phyloP scores from a whole-genome alignment of 1,284 basidiomycete genomes.

The Anthracocystis panici-leucophaei region DNA sequence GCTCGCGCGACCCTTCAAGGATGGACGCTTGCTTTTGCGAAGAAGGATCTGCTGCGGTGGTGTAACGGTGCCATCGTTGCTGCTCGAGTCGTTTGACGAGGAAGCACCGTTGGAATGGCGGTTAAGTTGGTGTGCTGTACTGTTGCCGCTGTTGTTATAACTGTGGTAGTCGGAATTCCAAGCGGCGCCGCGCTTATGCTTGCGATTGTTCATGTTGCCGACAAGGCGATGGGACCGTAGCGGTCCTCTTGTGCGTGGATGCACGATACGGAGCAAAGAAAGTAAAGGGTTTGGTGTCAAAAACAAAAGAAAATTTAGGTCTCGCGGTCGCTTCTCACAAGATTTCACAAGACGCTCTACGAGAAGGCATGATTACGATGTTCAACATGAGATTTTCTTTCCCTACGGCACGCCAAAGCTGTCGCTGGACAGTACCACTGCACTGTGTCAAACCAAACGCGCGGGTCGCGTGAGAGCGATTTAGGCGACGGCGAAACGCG shows the following conservation, averaged over 20 bases:
- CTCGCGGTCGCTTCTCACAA: too few relatives aligned
- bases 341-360: too few relatives aligned
- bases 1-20: conserved; percentile 35
- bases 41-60: conserved; percentile 54
- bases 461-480: background rate
- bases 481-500: background rate
- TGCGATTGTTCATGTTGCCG: conserved; percentile 38
- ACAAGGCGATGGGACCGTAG: background rate
- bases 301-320: too few relatives aligned
- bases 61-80: conserved; percentile 28
- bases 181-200: conserved; percentile 27
- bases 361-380: too few relatives aligned
- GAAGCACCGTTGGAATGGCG: conserved; percentile 4
- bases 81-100: background rate
- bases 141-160: conserved; percentile 11
- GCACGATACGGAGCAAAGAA: too few relatives aligned
- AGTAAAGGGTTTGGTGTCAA: too few relatives aligned
- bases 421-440: too few relatives aligned
- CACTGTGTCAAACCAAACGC: too few relatives aligned
- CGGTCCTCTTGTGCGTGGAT: background rate
- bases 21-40: conserved; percentile 36
- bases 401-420: too few relatives aligned
- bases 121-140: conserved; percentile 33
- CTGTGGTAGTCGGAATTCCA: background rate
- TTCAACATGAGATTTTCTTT: too few relatives aligned